A percentile compares a stretch with the other conserved stretches of the same genome.
These are phyloP conservation scores for Coriaria nepalensis DNA, from an alignment of 306 rosid species.

Conservation along the genomic window DNA sequence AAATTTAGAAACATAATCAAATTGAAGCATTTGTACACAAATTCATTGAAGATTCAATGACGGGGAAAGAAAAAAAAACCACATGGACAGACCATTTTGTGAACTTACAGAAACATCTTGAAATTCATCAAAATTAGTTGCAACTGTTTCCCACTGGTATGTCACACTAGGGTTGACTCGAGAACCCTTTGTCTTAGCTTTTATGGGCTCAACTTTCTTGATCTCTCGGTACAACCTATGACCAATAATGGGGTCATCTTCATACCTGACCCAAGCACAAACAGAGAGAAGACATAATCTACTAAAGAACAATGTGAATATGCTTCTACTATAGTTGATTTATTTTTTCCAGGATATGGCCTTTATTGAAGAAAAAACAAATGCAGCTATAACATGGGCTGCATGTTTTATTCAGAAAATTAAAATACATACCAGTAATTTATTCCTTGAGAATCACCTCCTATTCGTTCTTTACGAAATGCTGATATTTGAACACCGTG, in stretches of 20 bases:
- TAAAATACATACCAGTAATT: conserved; percentile 58
- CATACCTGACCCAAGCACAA: conserved; percentile 68
- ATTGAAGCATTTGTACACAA: no score
- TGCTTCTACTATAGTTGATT: no score
- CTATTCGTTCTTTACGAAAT: conserved; percentile 94
- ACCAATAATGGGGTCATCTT: conserved; percentile 82
- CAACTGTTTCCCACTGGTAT: conserved; percentile 81
- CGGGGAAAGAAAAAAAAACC: neutral
- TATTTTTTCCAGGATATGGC: no score
- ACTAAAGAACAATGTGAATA: conserved; percentile 3
- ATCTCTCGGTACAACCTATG: conserved; percentile 86
- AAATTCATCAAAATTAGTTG: conserved; percentile 92
- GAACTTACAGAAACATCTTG: conserved; percentile 73
- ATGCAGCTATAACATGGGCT: neutral
- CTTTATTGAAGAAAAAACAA: no score
- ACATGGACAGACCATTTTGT: conserved; percentile 16
- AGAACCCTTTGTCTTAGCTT: conserved; percentile 68
- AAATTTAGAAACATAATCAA: no score
- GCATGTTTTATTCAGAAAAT: neutral
- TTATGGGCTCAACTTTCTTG: conserved; percentile 69
- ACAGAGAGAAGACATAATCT: conserved; percentile 20
- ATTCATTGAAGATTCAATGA: no score
- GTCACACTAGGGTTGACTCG: conserved; percentile 45
- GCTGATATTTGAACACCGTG: conserved; percentile 73
- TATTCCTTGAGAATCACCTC: conserved; percentile 91